Evolutionary conservation across 495 filamentous ascomycete genomes (phyloP).

Genomic region (Pseudomonodictys pantanalensis): DNA sequence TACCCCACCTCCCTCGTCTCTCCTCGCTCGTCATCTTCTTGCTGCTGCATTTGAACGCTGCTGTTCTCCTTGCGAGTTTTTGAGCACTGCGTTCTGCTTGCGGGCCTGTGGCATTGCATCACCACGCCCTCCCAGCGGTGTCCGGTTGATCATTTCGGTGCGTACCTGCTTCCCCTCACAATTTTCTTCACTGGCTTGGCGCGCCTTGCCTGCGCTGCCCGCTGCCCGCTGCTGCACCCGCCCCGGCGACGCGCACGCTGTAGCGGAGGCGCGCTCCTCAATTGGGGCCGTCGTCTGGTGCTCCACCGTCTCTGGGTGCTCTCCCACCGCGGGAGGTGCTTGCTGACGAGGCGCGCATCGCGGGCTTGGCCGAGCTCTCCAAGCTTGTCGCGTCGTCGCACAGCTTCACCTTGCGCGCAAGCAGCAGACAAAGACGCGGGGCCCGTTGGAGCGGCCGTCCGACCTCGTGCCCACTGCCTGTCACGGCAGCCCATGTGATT

Average conservation of each 20-base stretch:
- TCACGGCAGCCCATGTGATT: constrained; percentile 23
- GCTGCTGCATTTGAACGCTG: background rate
- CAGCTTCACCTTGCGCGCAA: background rate
- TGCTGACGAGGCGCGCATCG: no score
- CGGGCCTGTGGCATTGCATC: constrained; percentile 25
- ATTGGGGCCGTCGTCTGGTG: no score
- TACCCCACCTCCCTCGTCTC: background rate
- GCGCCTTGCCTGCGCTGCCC: constrained; percentile 1
- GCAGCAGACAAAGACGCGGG: background rate
- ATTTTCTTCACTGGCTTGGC: constrained; percentile 25
- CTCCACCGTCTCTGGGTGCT: no score
- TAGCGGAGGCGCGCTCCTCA: background rate
- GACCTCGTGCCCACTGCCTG: constrained; percentile 11
- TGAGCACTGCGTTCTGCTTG: constrained; percentile 14
- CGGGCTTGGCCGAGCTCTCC: background rate
- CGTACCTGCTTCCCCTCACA: background rate
- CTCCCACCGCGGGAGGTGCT: no score
- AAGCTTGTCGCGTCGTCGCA: background rate
- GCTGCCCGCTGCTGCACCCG: background rate
- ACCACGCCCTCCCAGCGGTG: no score
- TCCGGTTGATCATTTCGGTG: no score
- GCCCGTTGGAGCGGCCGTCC: background rate
- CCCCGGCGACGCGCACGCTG: background rate
- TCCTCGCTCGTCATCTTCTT: background rate
- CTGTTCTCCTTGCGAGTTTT: constrained; percentile 18